phyloP scores from a whole-genome alignment of 768 basidiomycete species.

The Albatrellus ellisii region DNA sequence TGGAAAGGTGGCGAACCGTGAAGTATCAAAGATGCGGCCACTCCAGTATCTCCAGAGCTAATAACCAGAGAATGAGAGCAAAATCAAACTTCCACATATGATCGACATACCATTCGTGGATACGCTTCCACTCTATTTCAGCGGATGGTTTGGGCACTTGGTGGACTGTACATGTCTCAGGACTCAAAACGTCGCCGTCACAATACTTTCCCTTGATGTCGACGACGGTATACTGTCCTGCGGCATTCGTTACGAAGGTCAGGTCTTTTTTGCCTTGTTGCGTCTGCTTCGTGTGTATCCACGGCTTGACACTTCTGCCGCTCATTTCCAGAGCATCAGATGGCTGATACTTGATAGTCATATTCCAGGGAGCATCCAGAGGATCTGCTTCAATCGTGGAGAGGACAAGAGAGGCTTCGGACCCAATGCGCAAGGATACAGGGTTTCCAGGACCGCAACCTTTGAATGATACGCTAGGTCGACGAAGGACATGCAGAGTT shows the following conservation, averaged over 20 bases:
- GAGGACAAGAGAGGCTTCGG: constrained; percentile 44
- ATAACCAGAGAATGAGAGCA: constrained; percentile 1
- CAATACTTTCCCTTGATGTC: constrained; percentile 72
- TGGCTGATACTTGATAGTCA: constrained; percentile 52
- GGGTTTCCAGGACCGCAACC: constrained; percentile 62
- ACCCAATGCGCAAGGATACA: constrained; percentile 57
- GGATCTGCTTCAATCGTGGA: constrained; percentile 38
- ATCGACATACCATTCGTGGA: constrained; percentile 70
- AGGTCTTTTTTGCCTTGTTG: constrained; percentile 31
- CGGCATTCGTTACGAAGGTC: constrained; percentile 36
- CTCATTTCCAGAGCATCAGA: constrained; percentile 20
- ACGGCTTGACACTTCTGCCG: constrained; percentile 36
- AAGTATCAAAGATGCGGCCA: constrained; percentile 74
- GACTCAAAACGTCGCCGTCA: constrained; percentile 70
- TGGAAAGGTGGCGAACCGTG: constrained; percentile 85
- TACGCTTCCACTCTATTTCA: constrained; percentile 79
- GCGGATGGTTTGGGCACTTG: constrained; percentile 69
- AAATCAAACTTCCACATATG: not conserved
- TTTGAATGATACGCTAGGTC: constrained; percentile 60
- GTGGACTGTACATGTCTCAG: constrained; percentile 66
- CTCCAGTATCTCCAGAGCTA: constrained; percentile 86
- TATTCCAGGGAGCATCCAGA: constrained; percentile 58
- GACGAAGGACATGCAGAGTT: constrained; percentile 56
- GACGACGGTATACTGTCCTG: constrained; percentile 69
- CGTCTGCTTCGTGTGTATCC: constrained; percentile 50